Evolutionary conservation across 306 rosid species (phyloP), one percentile per base, ranked within the genome.

Genomic region (Luffa acutangula): DNA sequence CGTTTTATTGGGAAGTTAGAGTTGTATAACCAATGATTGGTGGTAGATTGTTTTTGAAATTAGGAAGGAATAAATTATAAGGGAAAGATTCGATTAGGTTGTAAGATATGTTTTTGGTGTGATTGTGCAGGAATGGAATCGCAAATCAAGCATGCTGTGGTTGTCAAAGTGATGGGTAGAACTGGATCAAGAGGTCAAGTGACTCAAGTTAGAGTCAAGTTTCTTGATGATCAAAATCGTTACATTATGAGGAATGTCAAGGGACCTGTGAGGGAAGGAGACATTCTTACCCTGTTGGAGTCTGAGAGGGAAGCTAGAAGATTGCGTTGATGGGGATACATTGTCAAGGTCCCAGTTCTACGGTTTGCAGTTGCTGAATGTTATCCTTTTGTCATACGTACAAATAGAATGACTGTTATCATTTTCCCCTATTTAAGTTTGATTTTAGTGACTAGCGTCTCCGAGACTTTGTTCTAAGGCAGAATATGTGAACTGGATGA

Each of bases 191-290:
- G 81, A 49, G 81, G 81, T n/a, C 81, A 78, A 20, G 81, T 78
- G 20, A 78, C 81, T 48, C 81, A 78, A n/a, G 81, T 78, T 20
- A 78, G 81, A 78, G 81, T 78, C 37, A 78, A 78, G 75, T 78
- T 78, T 63, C 81, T 78, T 3, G 81, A 78, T 36, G 81, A 78
- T 63, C 81, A 78, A 25, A 78, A 78, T 63, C 81, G 81, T 48
- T 78, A 78, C 75, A 78, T 78, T 10, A 78, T 78, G 81, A 48
- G 81, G 60, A 78, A 78, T 36, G 81, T 78, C 7, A 78, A 78
- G 81, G 81, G 81, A 34, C 81, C 81, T 48, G 81, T 78, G 48
- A 78, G 81, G 81, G 81, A 78, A 78, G 81, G 81, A 17, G 81
- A 78, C 9, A 78, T 78, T 49, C 81, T 78, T n/a, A 78, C 81